phyloP scores from a whole-genome alignment of 345 rosid species.

The Populus nigra region DNA sequence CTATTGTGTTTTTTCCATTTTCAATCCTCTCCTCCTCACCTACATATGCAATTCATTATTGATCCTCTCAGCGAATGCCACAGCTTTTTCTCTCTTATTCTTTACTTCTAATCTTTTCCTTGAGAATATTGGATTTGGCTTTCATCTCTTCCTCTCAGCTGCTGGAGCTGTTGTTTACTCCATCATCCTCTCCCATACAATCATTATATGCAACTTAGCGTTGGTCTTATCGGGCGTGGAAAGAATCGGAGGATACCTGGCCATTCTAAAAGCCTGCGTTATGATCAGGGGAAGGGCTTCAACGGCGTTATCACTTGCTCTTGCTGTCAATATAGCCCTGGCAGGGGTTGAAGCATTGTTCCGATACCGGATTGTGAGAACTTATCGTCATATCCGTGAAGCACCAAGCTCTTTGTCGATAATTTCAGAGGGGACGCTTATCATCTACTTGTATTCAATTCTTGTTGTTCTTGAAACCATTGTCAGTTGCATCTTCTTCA shows the following conservation, averaged over 20 bases:
- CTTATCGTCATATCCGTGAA: conserved; percentile 27
- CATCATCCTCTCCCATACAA: conserved; percentile 53
- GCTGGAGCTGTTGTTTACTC: conserved; percentile 66
- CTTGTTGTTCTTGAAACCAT: conserved; percentile 66
- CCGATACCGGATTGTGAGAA: conserved; percentile 47
- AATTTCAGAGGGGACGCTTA: conserved; percentile 52
- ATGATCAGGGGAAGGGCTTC: conserved; percentile 57
- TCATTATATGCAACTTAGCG: conserved; percentile 64
- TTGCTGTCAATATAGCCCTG: conserved; percentile 52
- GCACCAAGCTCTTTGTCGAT: conserved; percentile 13
- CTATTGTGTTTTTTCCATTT: conserved; percentile 33
- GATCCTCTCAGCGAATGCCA: conserved; percentile 69
- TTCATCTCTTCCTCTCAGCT: conserved; percentile 42
- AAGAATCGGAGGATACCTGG: conserved; percentile 45
- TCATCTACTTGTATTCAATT: conserved; percentile 68
- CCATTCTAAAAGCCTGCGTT: conserved; percentile 63
- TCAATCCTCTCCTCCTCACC: conserved; percentile 52
- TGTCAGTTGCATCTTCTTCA: conserved; percentile 52
- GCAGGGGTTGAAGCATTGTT: conserved; percentile 79
- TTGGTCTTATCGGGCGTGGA: conserved; percentile 56
- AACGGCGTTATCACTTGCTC: conserved; percentile 64
- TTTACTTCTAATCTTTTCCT: conserved; percentile 45
- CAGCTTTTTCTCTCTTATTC: conserved; percentile 59
- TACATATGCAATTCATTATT: conserved; percentile 47
- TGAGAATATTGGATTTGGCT: conserved; percentile 24